These are phyloP conservation scores for Kwoniella newhampshirensis DNA, from an alignment of 768 basidiomycete genomes.

Conservation along the genomic window DNA sequence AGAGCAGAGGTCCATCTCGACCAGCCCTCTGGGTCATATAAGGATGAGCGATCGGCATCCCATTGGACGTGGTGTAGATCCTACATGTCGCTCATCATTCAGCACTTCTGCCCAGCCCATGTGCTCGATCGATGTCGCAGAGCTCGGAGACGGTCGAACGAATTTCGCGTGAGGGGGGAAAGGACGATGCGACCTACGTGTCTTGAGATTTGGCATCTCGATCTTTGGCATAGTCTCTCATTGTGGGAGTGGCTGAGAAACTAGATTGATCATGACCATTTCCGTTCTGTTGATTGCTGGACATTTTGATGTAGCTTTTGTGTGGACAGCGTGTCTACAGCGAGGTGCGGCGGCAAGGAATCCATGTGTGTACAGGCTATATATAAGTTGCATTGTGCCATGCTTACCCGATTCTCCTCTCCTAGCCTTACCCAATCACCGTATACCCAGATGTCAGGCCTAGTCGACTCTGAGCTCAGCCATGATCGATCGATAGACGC, in stretches of 20 bases:
- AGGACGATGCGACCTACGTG: slow-evolving; percentile 19
- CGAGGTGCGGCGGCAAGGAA: too few relatives aligned
- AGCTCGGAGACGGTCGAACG: not conserved
- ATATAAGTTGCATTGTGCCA: too few relatives aligned
- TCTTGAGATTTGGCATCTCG: slow-evolving; percentile 37
- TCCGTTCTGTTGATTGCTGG: slow-evolving; percentile 10
- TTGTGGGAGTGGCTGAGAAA: slow-evolving; percentile 10
- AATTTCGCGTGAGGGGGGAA: not conserved
- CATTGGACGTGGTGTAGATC: slow-evolving; percentile 81
- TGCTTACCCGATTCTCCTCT: too few relatives aligned
- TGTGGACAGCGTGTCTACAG: too few relatives aligned
- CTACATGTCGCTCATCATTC: slow-evolving; percentile 14
- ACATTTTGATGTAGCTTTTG: slow-evolving; percentile 7
- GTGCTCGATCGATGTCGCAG: slow-evolving; percentile 1
- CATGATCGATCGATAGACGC: too few relatives aligned
- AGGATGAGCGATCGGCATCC: slow-evolving; percentile 60
- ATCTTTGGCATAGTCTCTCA: slow-evolving; percentile 35
- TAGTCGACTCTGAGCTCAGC: too few relatives aligned
- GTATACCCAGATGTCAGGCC: too few relatives aligned
- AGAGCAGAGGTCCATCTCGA: slow-evolving; percentile 72
- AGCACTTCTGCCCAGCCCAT: too few relatives aligned
- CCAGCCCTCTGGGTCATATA: slow-evolving; percentile 78
- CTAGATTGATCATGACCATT: slow-evolving; percentile 14
- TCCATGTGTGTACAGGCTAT: too few relatives aligned
- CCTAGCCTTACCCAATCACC: too few relatives aligned